phyloP scores from a whole-genome alignment of 2,329 filamentous ascomycete species.

The Aureobasidium sp. region DNA sequence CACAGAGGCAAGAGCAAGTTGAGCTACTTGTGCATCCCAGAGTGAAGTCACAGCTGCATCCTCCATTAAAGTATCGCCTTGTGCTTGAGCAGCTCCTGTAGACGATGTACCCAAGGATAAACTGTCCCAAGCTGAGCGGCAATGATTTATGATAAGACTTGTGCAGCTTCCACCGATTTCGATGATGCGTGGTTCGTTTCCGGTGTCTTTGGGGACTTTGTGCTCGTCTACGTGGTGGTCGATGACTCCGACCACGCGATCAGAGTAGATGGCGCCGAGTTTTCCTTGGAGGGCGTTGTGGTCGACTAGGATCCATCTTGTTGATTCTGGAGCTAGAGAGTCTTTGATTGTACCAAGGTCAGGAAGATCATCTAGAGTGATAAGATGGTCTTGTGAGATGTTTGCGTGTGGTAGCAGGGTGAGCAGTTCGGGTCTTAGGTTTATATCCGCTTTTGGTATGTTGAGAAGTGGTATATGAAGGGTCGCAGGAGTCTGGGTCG shows the following conservation, averaged over 20 bases:
- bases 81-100: conserved; percentile 41
- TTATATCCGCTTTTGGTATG: conserved; percentile 72
- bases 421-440: conserved; percentile 76
- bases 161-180: conserved; percentile 76
- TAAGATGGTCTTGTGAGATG: conserved; percentile 66
- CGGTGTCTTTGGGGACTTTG: conserved; percentile 52
- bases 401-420: conserved; percentile 70
- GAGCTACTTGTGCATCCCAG: conserved; percentile 68
- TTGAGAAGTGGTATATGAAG: conserved; percentile 80
- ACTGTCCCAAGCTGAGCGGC: conserved; percentile 63
- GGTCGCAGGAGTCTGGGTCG: conserved; percentile 43
- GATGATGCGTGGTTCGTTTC: conserved; percentile 65
- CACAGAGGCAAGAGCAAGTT: conserved; percentile 74
- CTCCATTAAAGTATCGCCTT: conserved; percentile 42
- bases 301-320: conserved; percentile 80
- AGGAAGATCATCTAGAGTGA: conserved; percentile 69
- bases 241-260: conserved; percentile 69
- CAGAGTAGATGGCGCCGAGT: conserved; percentile 60
- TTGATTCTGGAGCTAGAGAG: conserved; percentile 57
- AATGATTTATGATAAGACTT: conserved; percentile 72
- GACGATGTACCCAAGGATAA: conserved; percentile 33
- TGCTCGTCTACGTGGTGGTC: conserved; percentile 85
- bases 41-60: conserved; percentile 40
- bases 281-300: conserved; percentile 77
- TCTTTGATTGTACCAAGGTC: conserved; percentile 55